Evolutionary conservation across 2,329 filamentous ascomycete genomes (phyloP).

Genomic region (Colletotrichum kahawae): DNA sequence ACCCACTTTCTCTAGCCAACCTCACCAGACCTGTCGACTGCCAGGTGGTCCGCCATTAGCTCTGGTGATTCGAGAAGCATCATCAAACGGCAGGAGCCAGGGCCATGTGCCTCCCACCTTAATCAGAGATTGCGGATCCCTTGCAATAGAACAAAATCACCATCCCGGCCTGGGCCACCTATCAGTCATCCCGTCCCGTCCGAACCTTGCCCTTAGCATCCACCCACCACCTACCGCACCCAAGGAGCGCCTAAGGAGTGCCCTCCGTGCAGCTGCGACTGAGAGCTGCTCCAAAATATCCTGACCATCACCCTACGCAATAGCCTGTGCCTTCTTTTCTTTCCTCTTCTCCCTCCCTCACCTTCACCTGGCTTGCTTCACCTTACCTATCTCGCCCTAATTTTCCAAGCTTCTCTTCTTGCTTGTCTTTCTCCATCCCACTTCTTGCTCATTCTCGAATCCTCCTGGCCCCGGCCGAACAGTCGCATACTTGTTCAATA

Average conservation of each 20-base stretch:
- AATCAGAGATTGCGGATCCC: constrained; percentile 17
- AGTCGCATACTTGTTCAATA: constrained; percentile 2
- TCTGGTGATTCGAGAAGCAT: not conserved
- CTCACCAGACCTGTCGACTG: not conserved
- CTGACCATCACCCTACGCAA: constrained; percentile 14
- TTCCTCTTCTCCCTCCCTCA: not conserved
- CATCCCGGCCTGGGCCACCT: not conserved
- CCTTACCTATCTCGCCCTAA: not conserved
- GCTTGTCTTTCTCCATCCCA: not conserved
- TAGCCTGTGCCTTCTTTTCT: not conserved
- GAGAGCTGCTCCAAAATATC: constrained; percentile 8
- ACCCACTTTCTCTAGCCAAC: not conserved
- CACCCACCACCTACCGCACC: not conserved
- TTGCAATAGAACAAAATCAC: not conserved
- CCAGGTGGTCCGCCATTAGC: not conserved
- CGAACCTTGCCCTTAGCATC: not conserved
- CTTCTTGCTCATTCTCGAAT: not conserved
- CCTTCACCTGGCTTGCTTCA: not conserved
- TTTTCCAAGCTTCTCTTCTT: not conserved
- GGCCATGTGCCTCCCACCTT: constrained; percentile 14
- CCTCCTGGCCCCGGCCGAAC: not conserved
- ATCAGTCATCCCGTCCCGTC: constrained; percentile 3
- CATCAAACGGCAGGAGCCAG: not conserved
- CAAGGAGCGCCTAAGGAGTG: not conserved
- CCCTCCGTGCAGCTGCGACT: not conserved